phyloP scores from a whole-genome alignment of 371 early-diverging fungal genomes.

The Amoeboaphelidium protococcarum region DNA sequence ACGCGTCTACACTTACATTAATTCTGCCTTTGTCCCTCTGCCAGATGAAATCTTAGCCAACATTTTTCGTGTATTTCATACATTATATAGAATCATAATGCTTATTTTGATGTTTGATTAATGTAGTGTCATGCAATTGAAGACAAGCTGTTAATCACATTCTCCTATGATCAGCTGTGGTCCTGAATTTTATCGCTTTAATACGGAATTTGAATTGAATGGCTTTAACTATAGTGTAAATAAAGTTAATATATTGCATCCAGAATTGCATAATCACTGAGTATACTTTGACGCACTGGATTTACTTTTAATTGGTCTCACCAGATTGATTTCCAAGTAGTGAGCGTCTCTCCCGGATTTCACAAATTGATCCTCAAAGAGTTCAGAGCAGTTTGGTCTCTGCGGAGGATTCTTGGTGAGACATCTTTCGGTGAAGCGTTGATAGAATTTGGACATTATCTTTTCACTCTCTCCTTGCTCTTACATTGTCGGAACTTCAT shows the following conservation, averaged over 20 bases:
- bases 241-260: not conserved
- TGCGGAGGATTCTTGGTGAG: conserved; percentile 12
- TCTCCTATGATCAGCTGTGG: not conserved
- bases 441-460: conserved; percentile 5
- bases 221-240: not conserved
- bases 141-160: not conserved
- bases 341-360: conserved; percentile 10
- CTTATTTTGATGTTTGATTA: not conserved
- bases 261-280: no score
- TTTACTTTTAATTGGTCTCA: not conserved
- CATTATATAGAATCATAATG: not conserved
- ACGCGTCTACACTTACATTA: conserved; percentile 74
- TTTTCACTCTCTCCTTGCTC: not conserved
- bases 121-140: not conserved
- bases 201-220: not conserved
- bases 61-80: conserved; percentile 52
- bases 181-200: not conserved
- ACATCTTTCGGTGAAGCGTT: conserved; percentile 12
- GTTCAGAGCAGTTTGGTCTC: conserved; percentile 16
- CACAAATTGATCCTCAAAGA: conserved; percentile 16
- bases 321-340: conserved; percentile 8
- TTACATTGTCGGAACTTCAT: conserved; percentile 11
- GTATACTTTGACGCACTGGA: not conserved
- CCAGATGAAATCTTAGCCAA: conserved; percentile 67
- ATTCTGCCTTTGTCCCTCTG: conserved; percentile 74